Evolutionary conservation across 306 rosid genomes (phyloP), one percentile per base, ranked within the genome.

Genomic region (Medicago lupulina): DNA sequence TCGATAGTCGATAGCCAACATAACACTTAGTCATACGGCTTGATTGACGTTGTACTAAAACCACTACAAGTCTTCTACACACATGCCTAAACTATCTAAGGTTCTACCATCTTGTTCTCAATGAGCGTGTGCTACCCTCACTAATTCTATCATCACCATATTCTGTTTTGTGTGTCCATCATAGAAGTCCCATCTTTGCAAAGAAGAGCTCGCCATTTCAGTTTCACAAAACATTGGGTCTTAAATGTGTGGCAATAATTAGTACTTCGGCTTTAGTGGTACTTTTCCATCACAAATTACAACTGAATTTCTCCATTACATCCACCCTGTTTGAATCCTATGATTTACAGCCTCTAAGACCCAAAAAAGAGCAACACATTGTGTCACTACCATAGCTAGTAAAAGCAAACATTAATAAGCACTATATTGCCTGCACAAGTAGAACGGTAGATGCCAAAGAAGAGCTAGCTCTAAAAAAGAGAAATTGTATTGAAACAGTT

Each of bases 401-500:
- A 14, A 73, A 67, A 28, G 49, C 6, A 40, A 23, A 15, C 34
- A 18, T 61, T 34, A 21, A 16, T 55, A 49, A 67, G 34, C 62
- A 67, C 16, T 28, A 17, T 14, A 65, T 47, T 66, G 69, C 75
- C n/a, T 15, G 28, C 12, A 23, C 12, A 14, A 18, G 38, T 21
- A 36, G 31, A 58, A 8, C 7, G 7, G 38, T 21, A 36, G 40
- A 58, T 36, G 17, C 60, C 58, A 64, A 54, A 76, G 17, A 40
- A 53, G 46, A 66, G 46, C 19, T 47, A 46, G 53, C 41, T 57
- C 44, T 38, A 60, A 73, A 19, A 53, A 46, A 19, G 25, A 58
- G 57, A 58, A 19, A 23, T 39, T 44, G 67, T 47, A 66, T 44
- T 51, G 67, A 17, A 65, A 65, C 41, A 38, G 21, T 53, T 34